Conservation (phyloP, 2,329 filamentous ascomycete species). For the Talaromyces sp. region DNA sequence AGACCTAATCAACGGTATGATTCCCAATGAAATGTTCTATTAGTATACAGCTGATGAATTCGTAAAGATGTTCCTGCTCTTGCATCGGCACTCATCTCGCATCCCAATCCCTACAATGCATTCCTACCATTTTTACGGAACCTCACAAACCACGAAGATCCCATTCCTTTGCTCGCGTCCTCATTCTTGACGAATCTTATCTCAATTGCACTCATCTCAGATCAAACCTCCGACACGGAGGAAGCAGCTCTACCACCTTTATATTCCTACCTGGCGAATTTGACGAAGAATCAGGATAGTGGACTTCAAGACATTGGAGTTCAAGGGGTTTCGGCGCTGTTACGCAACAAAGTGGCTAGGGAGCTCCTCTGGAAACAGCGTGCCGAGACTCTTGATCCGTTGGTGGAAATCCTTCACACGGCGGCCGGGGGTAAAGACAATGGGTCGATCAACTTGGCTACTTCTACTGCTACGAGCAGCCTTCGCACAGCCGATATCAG, state of each 20-base stretch:
- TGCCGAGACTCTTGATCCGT: conserved; percentile 74
- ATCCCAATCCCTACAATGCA: conserved; percentile 67
- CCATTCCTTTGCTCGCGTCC: conserved; percentile 84
- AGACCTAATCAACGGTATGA: conserved; percentile 83
- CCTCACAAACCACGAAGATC: conserved; percentile 76
- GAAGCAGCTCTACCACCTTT: conserved; percentile 74
- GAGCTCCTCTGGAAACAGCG: conserved; percentile 88
- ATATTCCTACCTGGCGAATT: conserved; percentile 77
- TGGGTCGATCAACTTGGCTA: conserved; percentile 56
- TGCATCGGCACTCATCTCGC: conserved; percentile 69
- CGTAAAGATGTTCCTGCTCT: conserved; percentile 73
- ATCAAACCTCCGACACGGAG: conserved; percentile 59
- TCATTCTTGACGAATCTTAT: conserved; percentile 80
- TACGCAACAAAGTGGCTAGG: conserved; percentile 70
- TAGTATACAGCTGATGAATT: background rate
- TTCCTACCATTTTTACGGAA: conserved; percentile 82
- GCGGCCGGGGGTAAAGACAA: conserved; percentile 71
- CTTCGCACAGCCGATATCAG: conserved; percentile 62
- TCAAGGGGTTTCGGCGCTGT: conserved; percentile 79
- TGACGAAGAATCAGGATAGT: conserved; percentile 81
- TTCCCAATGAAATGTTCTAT: background rate
- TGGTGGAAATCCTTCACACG: conserved; percentile 73
- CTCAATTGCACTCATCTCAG: conserved; percentile 58
- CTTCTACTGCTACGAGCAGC: conserved; percentile 45
- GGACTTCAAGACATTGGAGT: conserved; percentile 94